Conservation (phyloP, 1,284 basidiomycete genomes). For the Austroboletus novae-zelandiae region DNA sequence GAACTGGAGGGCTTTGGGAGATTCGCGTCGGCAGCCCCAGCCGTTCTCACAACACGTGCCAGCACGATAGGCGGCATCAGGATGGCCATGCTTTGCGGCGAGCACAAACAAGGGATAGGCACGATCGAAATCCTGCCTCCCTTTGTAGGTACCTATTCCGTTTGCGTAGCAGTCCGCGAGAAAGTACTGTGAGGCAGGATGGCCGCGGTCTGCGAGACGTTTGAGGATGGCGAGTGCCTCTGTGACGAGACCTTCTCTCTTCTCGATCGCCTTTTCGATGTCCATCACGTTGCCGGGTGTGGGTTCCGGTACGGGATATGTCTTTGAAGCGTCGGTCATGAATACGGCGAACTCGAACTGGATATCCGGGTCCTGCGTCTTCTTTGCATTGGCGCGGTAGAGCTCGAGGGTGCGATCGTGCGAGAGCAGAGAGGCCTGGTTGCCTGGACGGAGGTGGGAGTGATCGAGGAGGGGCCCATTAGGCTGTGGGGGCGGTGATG, state of each 20-base stretch:
- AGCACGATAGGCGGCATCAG: constrained; percentile 93
- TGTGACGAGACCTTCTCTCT: constrained; percentile 81
- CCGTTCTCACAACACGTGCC: constrained; percentile 99
- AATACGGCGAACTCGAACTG: constrained; percentile 99
- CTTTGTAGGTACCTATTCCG: constrained; percentile 88
- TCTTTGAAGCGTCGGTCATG: constrained; percentile 95
- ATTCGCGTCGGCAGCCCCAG: constrained; percentile 95
- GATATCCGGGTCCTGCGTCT: constrained; percentile 96
- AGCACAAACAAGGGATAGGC: constrained; percentile 96
- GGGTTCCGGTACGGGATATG: constrained; percentile 69
- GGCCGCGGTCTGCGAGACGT: constrained; percentile 89
- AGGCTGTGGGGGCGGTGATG: constrained; percentile 45
- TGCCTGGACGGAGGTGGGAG: constrained; percentile 91
- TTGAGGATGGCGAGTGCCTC: constrained; percentile 88
- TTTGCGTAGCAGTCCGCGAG: constrained; percentile 98
- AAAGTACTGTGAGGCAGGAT: constrained; percentile 94
- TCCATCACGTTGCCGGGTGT: constrained; percentile 72
- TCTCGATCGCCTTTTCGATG: constrained; percentile 77
- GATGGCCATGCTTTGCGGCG: constrained; percentile 97
- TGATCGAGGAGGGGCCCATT: constrained; percentile 80
- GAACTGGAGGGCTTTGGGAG: constrained; percentile 89
- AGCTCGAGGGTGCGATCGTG: constrained; percentile 96
- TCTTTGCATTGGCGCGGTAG: constrained; percentile 97
- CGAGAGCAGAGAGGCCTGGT: constrained; percentile 87
- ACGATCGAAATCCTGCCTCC: constrained; percentile 93